Conservation (phyloP, 1,284 basidiomycete species). For the Fomitopsis palustris region DNA sequence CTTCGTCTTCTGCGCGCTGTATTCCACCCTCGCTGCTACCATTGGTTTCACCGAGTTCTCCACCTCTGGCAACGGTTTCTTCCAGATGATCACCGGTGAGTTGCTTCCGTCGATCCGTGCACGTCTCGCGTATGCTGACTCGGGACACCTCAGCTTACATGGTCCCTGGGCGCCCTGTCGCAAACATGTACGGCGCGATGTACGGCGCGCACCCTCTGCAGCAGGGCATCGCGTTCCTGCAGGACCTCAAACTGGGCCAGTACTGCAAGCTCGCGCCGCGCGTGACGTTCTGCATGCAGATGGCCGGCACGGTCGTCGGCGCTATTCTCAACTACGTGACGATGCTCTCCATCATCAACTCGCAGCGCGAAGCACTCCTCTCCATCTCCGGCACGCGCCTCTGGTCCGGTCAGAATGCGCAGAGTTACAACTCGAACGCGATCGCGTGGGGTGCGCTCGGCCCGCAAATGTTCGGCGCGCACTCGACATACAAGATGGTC, state of each 20-base stretch:
- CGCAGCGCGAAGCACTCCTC: slow-evolving; percentile 25
- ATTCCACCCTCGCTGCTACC: slow-evolving; percentile 47
- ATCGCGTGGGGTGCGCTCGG: slow-evolving; percentile 59
- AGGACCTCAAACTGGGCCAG: slow-evolving; percentile 46
- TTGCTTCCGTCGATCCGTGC: not conserved
- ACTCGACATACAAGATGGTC: slow-evolving; percentile 46
- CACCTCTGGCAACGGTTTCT: slow-evolving; percentile 25
- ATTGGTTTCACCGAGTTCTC: slow-evolving; percentile 36
- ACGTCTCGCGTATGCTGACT: slow-evolving; percentile 22
- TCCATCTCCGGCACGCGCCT: slow-evolving; percentile 31
- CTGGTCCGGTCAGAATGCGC: slow-evolving; percentile 55
- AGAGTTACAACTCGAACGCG: slow-evolving; percentile 45
- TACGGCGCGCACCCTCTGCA: slow-evolving; percentile 37
- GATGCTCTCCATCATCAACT: slow-evolving; percentile 46
- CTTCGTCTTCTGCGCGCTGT: slow-evolving; percentile 46
- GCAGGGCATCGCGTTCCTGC: slow-evolving; percentile 43
- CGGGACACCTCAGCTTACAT: slow-evolving; percentile 28
- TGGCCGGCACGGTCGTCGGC: slow-evolving; percentile 35
- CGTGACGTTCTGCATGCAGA: slow-evolving; percentile 57
- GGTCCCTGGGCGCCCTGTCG: slow-evolving; percentile 40
- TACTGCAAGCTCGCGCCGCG: slow-evolving; percentile 64
- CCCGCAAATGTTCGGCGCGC: slow-evolving; percentile 46
- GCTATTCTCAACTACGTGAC: slow-evolving; percentile 39
- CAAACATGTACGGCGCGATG: slow-evolving; percentile 50
- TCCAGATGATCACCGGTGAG: slow-evolving; percentile 26